Conservation (phyloP, 768 basidiomycete genomes). For the Termitomyces sp. region DNA sequence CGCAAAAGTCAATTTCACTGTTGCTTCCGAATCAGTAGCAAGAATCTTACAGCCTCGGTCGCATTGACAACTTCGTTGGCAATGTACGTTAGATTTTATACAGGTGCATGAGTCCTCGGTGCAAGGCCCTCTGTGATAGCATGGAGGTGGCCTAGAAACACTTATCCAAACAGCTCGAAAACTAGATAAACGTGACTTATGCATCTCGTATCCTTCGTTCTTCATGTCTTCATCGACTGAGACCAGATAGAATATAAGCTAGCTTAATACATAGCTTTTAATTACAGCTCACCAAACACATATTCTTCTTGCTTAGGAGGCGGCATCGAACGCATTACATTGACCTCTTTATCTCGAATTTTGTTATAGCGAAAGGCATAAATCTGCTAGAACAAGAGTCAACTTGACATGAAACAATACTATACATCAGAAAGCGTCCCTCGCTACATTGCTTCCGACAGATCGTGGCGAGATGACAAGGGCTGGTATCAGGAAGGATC, state of each 20-base stretch:
- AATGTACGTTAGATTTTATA: constrained; percentile 30
- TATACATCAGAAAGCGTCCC: constrained; percentile 1
- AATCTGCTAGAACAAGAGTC: constrained; percentile 15
- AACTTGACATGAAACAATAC: constrained; percentile 13
- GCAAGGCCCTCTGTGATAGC: constrained; percentile 45
- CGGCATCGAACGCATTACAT: not conserved
- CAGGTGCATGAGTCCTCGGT: constrained; percentile 35
- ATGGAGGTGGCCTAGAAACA: constrained; percentile 26
- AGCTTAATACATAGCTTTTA: not conserved
- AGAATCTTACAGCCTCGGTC: constrained; percentile 11
- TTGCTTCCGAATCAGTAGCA: not conserved
- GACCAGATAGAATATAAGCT: not conserved
- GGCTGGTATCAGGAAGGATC: constrained; percentile 37
- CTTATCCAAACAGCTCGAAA: not conserved
- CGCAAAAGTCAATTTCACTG: not conserved
- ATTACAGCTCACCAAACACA: not conserved
- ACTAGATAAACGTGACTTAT: not conserved
- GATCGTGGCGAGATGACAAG: constrained; percentile 45
- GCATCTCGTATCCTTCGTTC: not conserved
- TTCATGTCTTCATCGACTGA: constrained; percentile 3
- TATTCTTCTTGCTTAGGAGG: not conserved
- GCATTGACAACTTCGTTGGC: constrained; percentile 45
- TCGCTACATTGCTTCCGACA: constrained; percentile 43
- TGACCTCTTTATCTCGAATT: constrained; percentile 2
- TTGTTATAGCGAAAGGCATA: constrained; percentile 17